Conservation (phyloP, 2,329 filamentous ascomycete genomes). For the Calonectria naviculata region DNA sequence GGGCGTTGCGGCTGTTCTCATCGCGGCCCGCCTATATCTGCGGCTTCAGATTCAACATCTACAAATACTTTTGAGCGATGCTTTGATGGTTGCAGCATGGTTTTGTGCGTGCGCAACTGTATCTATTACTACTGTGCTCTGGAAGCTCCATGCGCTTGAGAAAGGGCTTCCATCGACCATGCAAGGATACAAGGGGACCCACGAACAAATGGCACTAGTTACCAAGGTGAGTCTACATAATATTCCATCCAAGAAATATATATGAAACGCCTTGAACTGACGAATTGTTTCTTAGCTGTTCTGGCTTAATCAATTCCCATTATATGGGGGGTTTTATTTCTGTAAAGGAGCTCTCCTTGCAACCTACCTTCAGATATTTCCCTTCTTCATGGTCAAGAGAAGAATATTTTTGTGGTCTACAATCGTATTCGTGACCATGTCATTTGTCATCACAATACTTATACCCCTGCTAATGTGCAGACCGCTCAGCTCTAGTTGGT, state of each 20-base stretch:
- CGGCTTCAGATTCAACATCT: conserved; percentile 26
- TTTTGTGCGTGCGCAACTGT: not conserved
- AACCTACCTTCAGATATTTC: conserved; percentile 25
- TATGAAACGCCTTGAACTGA: not conserved
- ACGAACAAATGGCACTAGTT: not conserved
- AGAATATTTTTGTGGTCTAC: conserved; percentile 18
- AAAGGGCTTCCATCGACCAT: not conserved
- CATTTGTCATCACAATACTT: not conserved
- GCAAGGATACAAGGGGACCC: not conserved
- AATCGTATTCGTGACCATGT: not conserved
- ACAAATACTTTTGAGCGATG: conserved; percentile 14
- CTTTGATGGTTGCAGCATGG: conserved; percentile 24
- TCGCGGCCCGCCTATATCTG: conserved; percentile 29
- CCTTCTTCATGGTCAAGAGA: conserved; percentile 23
- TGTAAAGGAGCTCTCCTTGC: conserved; percentile 27
- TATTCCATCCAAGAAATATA: no score
- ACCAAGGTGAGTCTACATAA: not conserved
- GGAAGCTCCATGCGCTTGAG: conserved; percentile 17
- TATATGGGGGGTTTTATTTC: conserved; percentile 20
- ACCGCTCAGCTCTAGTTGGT: not conserved
- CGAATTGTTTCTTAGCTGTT: not conserved
- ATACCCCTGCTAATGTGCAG: not conserved
- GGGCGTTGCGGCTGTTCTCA: not conserved
- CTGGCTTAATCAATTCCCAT: conserved; percentile 22
- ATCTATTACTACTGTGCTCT: conserved; percentile 8